These are phyloP conservation scores for Coemansia sp. DNA, from an alignment of 192 early-diverging fungal genomes.

Conservation along the genomic window DNA sequence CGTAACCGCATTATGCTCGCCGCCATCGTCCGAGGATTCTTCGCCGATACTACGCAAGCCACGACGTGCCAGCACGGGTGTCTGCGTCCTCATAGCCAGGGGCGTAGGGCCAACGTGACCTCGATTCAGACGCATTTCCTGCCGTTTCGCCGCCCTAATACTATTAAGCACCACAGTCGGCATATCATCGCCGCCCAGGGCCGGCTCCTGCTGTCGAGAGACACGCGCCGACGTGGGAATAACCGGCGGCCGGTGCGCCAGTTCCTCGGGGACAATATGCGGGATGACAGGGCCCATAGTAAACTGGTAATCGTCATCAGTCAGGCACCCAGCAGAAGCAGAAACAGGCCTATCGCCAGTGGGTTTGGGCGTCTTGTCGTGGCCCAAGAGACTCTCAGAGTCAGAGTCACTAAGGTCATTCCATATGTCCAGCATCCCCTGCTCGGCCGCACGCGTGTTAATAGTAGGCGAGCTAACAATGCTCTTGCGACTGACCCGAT, in stretches of 20 bases:
- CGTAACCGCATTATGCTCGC: neutral
- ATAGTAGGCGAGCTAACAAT: constrained; percentile 42
- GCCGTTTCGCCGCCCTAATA: constrained; percentile 25
- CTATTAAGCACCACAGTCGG: constrained; percentile 43
- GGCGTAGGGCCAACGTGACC: constrained; percentile 26
- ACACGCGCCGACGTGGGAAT: constrained; percentile 35
- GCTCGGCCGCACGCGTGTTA: constrained; percentile 43
- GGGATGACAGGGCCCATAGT: constrained; percentile 56
- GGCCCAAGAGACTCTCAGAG: constrained; percentile 19
- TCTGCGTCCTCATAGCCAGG: constrained; percentile 23
- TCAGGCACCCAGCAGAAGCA: neutral
- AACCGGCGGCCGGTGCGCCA: constrained; percentile 5
- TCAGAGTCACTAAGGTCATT: constrained; percentile 24
- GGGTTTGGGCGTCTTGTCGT: neutral
- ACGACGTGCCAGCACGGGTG: neutral
- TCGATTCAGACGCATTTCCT: constrained; percentile 13
- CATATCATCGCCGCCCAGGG: constrained; percentile 22
- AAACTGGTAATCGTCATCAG: constrained; percentile 56
- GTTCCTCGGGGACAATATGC: constrained; percentile 31
- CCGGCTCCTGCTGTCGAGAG: constrained; percentile 11
- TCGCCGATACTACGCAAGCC: constrained; percentile 20
- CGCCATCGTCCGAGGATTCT: neutral
- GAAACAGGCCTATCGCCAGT: neutral
- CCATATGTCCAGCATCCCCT: constrained; percentile 54
- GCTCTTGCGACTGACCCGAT: constrained; percentile 17